Base-by-base conservation (phyloP, 1,284 basidiomycete genomes). In the Leccinum fuscescens region DNA sequence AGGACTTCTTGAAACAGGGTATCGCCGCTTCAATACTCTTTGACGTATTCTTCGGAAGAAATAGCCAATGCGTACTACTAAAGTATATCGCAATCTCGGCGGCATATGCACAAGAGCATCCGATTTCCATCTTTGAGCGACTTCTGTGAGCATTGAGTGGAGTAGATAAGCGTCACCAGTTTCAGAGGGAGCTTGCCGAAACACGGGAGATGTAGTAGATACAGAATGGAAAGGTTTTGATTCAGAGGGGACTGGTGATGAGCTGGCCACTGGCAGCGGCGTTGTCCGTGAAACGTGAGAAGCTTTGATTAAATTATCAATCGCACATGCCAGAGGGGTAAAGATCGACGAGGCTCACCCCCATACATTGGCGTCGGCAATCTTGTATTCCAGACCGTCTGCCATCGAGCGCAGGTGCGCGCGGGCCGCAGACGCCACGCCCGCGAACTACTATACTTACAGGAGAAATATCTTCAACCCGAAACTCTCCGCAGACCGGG, bases 1-100 rank as follows among this genome's bases (percentile, higher is more conserved):
- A 22, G 7, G 6, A 6, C 24, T n/a, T 15, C 20, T 44, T 51
- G 66, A 67, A 67, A 63, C 39, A 6, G 57, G 55, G 51, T 15
- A 35, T 11, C 22, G 20, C 22, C 6, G 37, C 12, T 12, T 2
- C 15, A 31, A 27, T 27, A 12, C 14, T 52, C 53, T 11, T 33
- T 15, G 15, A 35, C 9, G 12, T 22, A 24, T 22, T 54, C 52
- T 35, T 27, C 35, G 53, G 31, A 39, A n/a, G 35, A 3, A 24
- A 12, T 54, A 24, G 8, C 15, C 22, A 27, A 27, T 27, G 27
- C 27, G 27, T 27, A 7, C 27, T 27, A 15, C 17, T 20, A 15
- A 12, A 15, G 33, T 11, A 39, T 8, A n/a, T 1, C 15, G 4
- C 14, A 54, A 54, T 17, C 35, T 24, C 22, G 22, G 35, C 2